These are phyloP conservation scores for Talaromyces rugulosus DNA, from an alignment of 2,329 filamentous ascomycete genomes.

Conservation along the genomic window DNA sequence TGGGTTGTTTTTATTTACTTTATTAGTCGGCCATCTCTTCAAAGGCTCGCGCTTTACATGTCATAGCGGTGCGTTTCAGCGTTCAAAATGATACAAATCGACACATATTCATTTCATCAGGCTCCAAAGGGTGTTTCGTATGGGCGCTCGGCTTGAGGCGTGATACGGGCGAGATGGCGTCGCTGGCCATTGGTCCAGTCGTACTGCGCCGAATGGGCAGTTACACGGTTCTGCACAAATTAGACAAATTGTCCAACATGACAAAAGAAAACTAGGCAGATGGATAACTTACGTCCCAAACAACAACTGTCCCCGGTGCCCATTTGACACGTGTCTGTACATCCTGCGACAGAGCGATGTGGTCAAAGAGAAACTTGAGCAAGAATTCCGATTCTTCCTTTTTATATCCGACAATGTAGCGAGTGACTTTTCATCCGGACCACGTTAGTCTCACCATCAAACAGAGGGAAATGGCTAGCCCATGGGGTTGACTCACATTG, in stretches of 20 bases:
- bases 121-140: conserved; percentile 62
- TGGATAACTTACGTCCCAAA: conserved; percentile 61
- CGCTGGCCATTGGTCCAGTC: conserved; percentile 79
- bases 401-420: conserved; percentile 76
- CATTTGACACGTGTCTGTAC: conserved; percentile 73
- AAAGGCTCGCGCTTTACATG: not conserved
- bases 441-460: not conserved
- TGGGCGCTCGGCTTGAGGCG: conserved; percentile 74
- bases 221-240: conserved; percentile 60
- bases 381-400: conserved; percentile 79
- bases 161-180: conserved; percentile 75
- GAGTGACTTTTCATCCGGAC: conserved; percentile 56
- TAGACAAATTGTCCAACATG: conserved; percentile 7
- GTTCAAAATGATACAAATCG: not conserved
- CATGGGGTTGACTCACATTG: conserved; percentile 58
- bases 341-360: conserved; percentile 67
- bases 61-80: not conserved
- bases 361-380: conserved; percentile 69
- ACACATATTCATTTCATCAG: conserved; percentile 9
- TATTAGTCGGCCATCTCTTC: not conserved
- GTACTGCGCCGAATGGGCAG: conserved; percentile 71
- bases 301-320: conserved; percentile 73
- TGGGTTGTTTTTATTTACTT: not conserved
- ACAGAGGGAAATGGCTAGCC: not conserved
- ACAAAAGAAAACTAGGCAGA: not conserved